Evolutionary conservation across 2,329 filamentous ascomycete species (phyloP).

Genomic region (Colletotrichum filicis): DNA sequence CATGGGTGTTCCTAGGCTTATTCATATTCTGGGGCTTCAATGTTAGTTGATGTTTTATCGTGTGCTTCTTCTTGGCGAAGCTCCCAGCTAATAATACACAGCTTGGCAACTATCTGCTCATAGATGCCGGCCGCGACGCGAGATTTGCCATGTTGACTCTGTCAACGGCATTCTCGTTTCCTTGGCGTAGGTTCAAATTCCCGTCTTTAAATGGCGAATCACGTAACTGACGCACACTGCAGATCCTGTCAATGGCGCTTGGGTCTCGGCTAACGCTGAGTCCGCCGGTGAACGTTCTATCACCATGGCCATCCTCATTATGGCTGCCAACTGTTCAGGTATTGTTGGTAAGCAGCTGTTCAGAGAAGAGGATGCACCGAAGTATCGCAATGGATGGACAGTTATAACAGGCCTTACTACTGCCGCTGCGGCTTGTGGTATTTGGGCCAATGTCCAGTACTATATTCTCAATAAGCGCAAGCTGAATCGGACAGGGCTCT

Average conservation of each 20-base stretch:
- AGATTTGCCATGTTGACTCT: constrained; percentile 40
- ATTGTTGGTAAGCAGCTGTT: constrained; percentile 46
- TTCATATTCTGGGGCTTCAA: constrained; percentile 41
- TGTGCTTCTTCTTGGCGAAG: background rate
- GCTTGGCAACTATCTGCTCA: constrained; percentile 29
- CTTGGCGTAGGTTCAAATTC: constrained; percentile 42
- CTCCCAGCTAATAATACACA: constrained; percentile 2
- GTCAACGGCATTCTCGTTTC: constrained; percentile 40
- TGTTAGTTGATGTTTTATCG: constrained; percentile 33
- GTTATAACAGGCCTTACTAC: constrained; percentile 38
- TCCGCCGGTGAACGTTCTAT: constrained; percentile 44
- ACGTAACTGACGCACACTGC: constrained; percentile 7
- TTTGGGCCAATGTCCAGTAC: constrained; percentile 34
- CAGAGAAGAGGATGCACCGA: constrained; percentile 42
- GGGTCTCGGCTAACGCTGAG: constrained; percentile 43
- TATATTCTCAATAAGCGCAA: constrained; percentile 30
- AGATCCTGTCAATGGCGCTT: constrained; percentile 44
- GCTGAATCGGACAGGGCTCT: constrained; percentile 11
- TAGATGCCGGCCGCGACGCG: constrained; percentile 12
- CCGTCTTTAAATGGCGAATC: background rate
- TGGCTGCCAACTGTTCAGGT: constrained; percentile 45
- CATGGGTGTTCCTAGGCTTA: constrained; percentile 42
- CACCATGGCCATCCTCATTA: constrained; percentile 46
- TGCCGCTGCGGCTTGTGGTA: constrained; percentile 13
- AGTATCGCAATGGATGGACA: constrained; percentile 43